Base-by-base conservation (phyloP, 495 filamentous ascomycete species). In the Letharia columbiana region DNA sequence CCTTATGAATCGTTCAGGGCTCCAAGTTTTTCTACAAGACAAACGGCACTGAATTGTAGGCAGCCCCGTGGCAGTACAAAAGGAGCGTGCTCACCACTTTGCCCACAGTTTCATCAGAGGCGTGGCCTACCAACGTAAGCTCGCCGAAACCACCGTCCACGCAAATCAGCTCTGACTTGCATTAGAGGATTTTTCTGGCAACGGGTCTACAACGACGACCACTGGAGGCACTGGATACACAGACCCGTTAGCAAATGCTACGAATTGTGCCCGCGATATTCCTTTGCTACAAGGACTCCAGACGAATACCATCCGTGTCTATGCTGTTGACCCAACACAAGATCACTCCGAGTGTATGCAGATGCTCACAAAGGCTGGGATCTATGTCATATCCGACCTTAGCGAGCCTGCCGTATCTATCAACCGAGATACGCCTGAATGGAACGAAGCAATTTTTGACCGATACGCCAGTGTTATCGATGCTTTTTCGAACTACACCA, bases 281-380 rank as follows among this genome's bases (percentile, higher is more conserved):
- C 90, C 91, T n/a, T 78, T 86, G 67, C 82, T 98, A 60, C 70
- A 84, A 73, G 81, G 89, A 69, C 81, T 96, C 47, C 80, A 82
- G 65, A 93, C 92, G 71, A 98, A 98, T 77, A 85, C 86, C 39
- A 91, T 98, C 73, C 93, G 94, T 72, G 91, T 92, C 23, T 98
- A 98, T 76, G 91, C 91, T 71, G 84, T 98, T 73, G 85, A 98
- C 76, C 87, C 94, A 23, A 83, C 80, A 13, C 75, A 78, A 64
- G 82, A 96, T 77, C 94, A 98, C 79, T 78, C 78, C n/a, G 78
- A 77, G 11, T 97, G 93, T 78, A 97, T 98, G 93, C 75, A 83
- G 64, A 73, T 91, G 71, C 81, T 98, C 28, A 79, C 88, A 28
- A 86, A 89, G 63, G 91, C 90, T 39, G 94, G 91, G 67, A 98